Evolutionary conservation across 2,329 filamentous ascomycete species (phyloP), one percentile per base, ranked within the genome.

Genomic region (Zymoseptoria pseudotritici): DNA sequence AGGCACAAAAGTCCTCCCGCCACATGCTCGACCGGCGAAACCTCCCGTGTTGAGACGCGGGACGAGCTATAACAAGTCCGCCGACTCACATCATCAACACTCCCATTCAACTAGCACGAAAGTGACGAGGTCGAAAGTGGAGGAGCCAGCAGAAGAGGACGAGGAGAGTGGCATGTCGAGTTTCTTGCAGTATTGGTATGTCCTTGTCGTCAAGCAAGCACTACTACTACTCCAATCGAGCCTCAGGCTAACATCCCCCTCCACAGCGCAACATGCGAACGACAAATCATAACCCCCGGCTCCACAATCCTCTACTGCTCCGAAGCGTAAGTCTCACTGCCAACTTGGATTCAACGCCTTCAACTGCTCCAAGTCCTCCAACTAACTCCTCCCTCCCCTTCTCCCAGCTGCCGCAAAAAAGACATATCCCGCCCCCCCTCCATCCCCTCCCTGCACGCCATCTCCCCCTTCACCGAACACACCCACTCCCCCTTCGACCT

Each of bases 231-330:
- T 8, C 19, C 52, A 36, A 53, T n/a, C 36, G 4, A 13, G 46
- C 50, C 58, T 36, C 26, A 29, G 20, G 63, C 54, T 31, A n/a
- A 46, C 13, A 4, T 17, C 7, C 36, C 36, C 36, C 2, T 17
- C 13, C 36, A 6, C 69, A 86, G 84, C 73, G 81, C 84, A 63
- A 85, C 81, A 69, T 87, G 84, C 72, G 84, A 87, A 72, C 85
- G 80, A 71, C 84, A 86, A 74, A 86, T 87, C 67, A 80, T 83
- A 57, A 79, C 81, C 31, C 84, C 84, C 17, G 80, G 81, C 71
- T 82, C 83, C 69, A 79, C 78, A 17, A 78, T 85, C 50, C 76
- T 87, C 52, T 87, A 87, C 71, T 87, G 84, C 75, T 86, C 83
- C 56, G 83, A 86, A 76, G 80, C 80, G 83, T 86, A 78, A 70